Percentiles rank a stretch among this genome's conserved stretches.
Evolutionary conservation across 345 rosid species (phyloP).

Genomic region (Mallotus nudiflorus): DNA sequence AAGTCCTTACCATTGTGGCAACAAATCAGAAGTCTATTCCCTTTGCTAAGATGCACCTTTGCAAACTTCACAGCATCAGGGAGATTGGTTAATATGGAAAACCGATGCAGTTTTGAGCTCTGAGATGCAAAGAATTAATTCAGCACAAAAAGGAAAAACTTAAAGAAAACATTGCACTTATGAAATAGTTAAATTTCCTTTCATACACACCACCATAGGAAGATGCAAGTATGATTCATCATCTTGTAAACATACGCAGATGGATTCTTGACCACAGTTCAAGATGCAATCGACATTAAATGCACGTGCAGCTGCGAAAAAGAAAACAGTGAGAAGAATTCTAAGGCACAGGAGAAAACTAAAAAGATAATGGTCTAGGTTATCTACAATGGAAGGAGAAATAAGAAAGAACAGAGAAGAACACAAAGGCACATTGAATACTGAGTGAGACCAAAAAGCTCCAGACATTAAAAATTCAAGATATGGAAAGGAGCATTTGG

Average conservation of each 20-base stretch:
- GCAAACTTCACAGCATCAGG: slow-evolving; percentile 62
- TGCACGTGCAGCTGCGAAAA: slow-evolving; percentile 48
- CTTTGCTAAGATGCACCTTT: slow-evolving; percentile 44
- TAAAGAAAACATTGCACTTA: neutral
- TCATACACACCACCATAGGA: slow-evolving; percentile 62
- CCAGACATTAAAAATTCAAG: too few relatives aligned
- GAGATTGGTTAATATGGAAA: slow-evolving; percentile 66
- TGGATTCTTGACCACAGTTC: slow-evolving; percentile 59
- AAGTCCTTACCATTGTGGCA: slow-evolving; percentile 67
- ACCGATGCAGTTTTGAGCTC: slow-evolving; percentile 77
- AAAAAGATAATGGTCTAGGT: neutral
- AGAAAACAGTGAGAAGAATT: neutral
- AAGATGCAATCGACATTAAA: slow-evolving; percentile 53
- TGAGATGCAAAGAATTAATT: slow-evolving; percentile 25
- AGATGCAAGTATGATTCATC: slow-evolving; percentile 61
- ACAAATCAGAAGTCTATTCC: slow-evolving; percentile 67
- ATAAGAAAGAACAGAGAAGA: neutral
- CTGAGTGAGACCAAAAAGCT: too few relatives aligned
- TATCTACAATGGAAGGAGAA: neutral
- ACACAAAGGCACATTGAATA: neutral
- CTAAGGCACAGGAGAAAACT: neutral
- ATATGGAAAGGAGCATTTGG: too few relatives aligned
- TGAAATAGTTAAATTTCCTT: slow-evolving; percentile 2
- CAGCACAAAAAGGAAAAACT: slow-evolving; percentile 15
- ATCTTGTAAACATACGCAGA: slow-evolving; percentile 32